Evolutionary conservation across 768 basidiomycete species (phyloP), one percentile per base, ranked within the genome.

Genomic region (Royoungia palumana): DNA sequence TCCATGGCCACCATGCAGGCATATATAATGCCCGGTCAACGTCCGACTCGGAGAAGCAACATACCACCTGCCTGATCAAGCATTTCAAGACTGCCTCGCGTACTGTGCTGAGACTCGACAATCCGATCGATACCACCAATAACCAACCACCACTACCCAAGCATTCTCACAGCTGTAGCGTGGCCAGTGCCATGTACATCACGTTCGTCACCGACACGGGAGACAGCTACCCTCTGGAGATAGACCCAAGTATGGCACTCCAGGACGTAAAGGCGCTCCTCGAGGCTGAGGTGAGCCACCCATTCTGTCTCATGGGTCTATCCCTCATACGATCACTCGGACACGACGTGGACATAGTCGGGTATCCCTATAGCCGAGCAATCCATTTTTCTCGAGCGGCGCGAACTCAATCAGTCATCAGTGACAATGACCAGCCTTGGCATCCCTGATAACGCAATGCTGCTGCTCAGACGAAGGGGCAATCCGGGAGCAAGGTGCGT

Each of bases 231-330:
- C 60, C 69, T 35, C 71, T 95, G 43, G 94, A 97, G 63, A 90
- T 96, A 57, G 91, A 94, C 70, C 79, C 89, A 2, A 78, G 77
- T 45, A 94, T 97, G 89, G 84, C 90, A 66, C 79, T 98, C 24
- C 89, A 91, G 73, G 88, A 94, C 65, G 84, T 97, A 32, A 87
- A 87, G 79, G 95, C 91, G 12, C 74, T 97, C 46, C 76, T 96
- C n/a, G 93, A 96, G 69, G 94, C 87, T 0, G 94, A 97, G 81
- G 95, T 93, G 65, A 66, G 84, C 64, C n/a, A 36, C 44, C 27
- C 17, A 16, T 20, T 20, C 10, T 24, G 37, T 41, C 25, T n/a
- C 41, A 11, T 37, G 24, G 8, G 20, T n/a, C 32, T 25, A 11
- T 35, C 34, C 38, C 28, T 49, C 46, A 37, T 38, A 41, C 22